These are phyloP conservation scores for Inga leiocalycina DNA, from an alignment of 306 rosid genomes.

Conservation along the genomic window DNA sequence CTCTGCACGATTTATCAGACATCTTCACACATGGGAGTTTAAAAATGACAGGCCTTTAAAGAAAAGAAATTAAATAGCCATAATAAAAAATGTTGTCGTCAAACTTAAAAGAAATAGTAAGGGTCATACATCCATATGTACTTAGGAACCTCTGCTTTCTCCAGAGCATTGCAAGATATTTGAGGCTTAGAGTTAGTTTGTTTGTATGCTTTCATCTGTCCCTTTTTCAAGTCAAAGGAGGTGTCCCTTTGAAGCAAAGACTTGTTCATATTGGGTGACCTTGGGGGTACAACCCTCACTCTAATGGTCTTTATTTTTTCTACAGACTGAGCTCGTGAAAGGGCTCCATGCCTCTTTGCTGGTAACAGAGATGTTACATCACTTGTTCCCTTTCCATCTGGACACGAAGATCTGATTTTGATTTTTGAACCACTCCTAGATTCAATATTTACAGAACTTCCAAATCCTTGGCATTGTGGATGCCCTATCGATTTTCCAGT, in stretches of 20 bases:
- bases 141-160: background rate
- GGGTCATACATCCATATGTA: conserved; percentile 41
- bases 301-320: conserved; percentile 21
- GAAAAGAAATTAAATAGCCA: background rate
- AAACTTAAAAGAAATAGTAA: conserved; percentile 14
- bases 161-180: conserved; percentile 8
- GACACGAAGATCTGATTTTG: background rate
- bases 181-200: background rate
- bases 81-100: too few species aligned
- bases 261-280: background rate
- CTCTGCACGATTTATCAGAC: conserved; percentile 40
- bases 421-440: conserved; percentile 24
- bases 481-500: background rate
- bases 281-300: background rate
- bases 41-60: background rate
- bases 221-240: background rate
- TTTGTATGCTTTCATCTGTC: conserved; percentile 16
- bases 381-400: background rate
- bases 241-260: background rate
- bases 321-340: conserved; percentile 13
- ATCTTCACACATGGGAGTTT: background rate
- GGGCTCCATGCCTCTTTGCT: conserved; percentile 20
- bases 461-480: background rate
- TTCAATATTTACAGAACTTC: background rate
- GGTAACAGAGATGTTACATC: conserved; percentile 1